Base-by-base conservation (phyloP, 805 yeast genomes). In the Metschnikowia dekortorum region DNA sequence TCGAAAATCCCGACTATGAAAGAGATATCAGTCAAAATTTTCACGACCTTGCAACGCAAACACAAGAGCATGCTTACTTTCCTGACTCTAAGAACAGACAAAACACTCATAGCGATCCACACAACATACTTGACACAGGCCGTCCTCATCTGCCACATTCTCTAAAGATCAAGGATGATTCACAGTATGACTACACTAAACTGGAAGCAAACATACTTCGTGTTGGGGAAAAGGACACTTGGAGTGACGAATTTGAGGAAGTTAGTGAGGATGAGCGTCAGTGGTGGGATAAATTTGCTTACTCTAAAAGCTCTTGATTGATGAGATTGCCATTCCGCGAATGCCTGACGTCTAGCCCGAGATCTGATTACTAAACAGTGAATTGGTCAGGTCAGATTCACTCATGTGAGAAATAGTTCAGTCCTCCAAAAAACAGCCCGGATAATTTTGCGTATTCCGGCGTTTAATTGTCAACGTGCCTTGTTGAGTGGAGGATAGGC, bases 11-110 rank as follows among this genome's bases (percentile, higher is more conserved):
- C 4, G 52, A 52, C 26, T 11, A 41, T 34, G 46, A 51, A 44
- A 36, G 48, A 6, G 50, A 53, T 13, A 42, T 53, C 16, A 53
- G 56, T 34, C 46, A 47, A 28, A 44, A 33, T 4, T 53, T 53
- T 30, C 49, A 53, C 13, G 47, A 52, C 29, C 47, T 48, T 36
- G 53, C 56, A 5, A 48, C 56, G n/a, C 51, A 52, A 10, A 51
- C 56, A 4, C 55, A 48, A 18, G 47, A 39, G 3, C 35, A 35
- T 35, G 16, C 5, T 26, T 42, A 42, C 22, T 42, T 42, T 22
- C 38, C 38, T 4, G 34, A 39, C 14, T 11, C 26, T 14, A 28
- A 39, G 10, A 26, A 28, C 32, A 8, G 28, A 18, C 31, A 39
- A 39, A 11, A 26, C 16, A 29, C 14, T 6, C 13, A 13, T 11